Evolutionary conservation across 1,284 basidiomycete genomes (phyloP).

Genomic region (Ustilago esculenta): DNA sequence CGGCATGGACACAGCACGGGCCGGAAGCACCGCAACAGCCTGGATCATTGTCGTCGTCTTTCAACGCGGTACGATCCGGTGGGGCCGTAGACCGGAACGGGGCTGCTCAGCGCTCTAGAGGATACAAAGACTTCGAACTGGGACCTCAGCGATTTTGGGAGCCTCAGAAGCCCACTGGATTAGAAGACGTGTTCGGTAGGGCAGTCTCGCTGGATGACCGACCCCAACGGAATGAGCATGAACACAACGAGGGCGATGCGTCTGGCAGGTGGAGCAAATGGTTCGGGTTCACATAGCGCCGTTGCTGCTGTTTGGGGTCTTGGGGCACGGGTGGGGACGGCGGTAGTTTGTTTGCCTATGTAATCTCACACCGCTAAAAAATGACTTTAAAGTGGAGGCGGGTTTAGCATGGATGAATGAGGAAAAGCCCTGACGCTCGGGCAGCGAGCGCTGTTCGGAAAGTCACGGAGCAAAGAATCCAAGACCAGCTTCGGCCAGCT

Average conservation of each 20-base stretch:
- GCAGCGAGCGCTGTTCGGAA: no score
- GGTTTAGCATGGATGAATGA: conserved; percentile 16
- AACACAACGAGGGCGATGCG: background rate
- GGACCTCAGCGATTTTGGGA: conserved; percentile 57
- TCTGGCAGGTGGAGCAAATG: conserved; percentile 35
- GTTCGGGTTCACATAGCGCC: conserved; percentile 36
- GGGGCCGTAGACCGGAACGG: background rate
- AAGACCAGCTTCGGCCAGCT: background rate
- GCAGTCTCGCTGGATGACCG: conserved; percentile 33
- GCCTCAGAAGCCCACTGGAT: conserved; percentile 48
- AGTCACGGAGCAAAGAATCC: conserved; percentile 21
- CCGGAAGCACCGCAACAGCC: conserved; percentile 1
- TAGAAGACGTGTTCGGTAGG: conserved; percentile 56
- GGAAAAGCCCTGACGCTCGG: no score
- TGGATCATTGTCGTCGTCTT: background rate
- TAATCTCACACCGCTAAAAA: no score
- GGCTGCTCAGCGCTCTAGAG: background rate
- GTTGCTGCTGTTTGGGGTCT: no score
- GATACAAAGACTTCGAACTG: conserved; percentile 33
- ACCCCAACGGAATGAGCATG: background rate
- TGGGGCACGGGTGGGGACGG: no score
- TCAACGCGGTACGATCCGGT: background rate
- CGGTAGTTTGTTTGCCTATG: no score
- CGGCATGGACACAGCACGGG: conserved; percentile 5
- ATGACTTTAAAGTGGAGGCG: no score